Percentiles rank a stretch among this genome's conserved stretches.
phyloP scores from a whole-genome alignment of 2,329 filamentous ascomycete species.

The Blumeria graminis region DNA sequence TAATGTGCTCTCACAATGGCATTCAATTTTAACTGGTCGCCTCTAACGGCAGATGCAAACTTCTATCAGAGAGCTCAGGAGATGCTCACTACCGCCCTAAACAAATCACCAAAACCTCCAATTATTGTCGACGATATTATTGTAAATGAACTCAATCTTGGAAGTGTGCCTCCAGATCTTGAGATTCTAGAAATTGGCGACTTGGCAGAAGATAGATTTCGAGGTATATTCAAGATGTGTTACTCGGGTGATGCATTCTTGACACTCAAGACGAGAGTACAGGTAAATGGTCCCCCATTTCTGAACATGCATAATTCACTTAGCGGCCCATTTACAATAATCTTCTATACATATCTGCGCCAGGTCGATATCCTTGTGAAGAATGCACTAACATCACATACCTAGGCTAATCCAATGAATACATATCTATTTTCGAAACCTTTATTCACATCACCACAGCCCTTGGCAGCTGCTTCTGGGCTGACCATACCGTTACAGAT shows the following conservation, averaged over 20 bases:
- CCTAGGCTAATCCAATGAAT: constrained; percentile 74
- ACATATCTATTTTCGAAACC: constrained; percentile 86
- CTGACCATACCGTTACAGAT: constrained; percentile 96
- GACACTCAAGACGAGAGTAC: constrained; percentile 84
- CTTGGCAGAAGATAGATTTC: constrained; percentile 84
- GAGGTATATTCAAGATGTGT: constrained; percentile 98
- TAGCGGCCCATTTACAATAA: too few relatives aligned
- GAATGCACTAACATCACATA: too few relatives aligned
- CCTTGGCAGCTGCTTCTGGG: constrained; percentile 71
- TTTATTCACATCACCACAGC: constrained; percentile 75
- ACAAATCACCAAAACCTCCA: constrained; percentile 92
- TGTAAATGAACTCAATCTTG: constrained; percentile 91
- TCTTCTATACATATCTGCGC: too few relatives aligned
- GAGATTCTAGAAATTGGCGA: constrained; percentile 97
- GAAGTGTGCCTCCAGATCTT: constrained; percentile 77
- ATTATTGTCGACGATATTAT: constrained; percentile 99
- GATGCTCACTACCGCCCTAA: constrained; percentile 79
- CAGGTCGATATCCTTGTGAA: too few relatives aligned
- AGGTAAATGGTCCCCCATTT: constrained; percentile 29
- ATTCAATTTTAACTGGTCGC: constrained; percentile 99
- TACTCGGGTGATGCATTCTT: constrained; percentile 89
- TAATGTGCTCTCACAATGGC: constrained; percentile 39
- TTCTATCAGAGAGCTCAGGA: constrained; percentile 82
- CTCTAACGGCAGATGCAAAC: constrained; percentile 78
- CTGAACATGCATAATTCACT: too few relatives aligned